Evolutionary conservation across 2,329 filamentous ascomycete genomes (phyloP).

Genomic region (Torrubiellomyces zombiae): DNA sequence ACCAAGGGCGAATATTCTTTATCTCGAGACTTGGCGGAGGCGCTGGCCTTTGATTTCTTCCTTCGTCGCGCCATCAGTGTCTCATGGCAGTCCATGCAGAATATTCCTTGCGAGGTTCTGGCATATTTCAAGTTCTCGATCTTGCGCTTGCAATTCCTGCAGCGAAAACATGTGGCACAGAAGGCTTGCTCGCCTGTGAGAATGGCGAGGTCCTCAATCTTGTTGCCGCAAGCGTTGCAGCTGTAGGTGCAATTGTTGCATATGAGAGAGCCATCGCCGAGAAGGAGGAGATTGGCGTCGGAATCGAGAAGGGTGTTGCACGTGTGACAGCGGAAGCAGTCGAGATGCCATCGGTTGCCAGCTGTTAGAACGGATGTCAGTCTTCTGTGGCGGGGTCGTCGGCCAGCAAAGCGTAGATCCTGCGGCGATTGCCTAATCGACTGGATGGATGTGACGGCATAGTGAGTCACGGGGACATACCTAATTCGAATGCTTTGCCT

Average conservation of each 20-base stretch:
- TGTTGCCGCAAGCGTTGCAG: conserved; percentile 90
- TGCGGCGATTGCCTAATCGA: too few relatives aligned
- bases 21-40: conserved; percentile 40
- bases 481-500: conserved; percentile 94
- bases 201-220: conserved; percentile 96
- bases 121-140: conserved; percentile 98
- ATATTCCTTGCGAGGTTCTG: conserved; percentile 92
- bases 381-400: conserved; percentile 5
- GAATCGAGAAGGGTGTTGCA: conserved; percentile 94
- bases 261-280: conserved; percentile 93
- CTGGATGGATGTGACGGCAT: too few relatives aligned
- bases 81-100: conserved; percentile 98
- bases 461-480: too few relatives aligned
- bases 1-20: conserved; percentile 51
- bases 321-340: conserved; percentile 96
- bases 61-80: conserved; percentile 82
- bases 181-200: conserved; percentile 96
- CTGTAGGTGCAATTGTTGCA: conserved; percentile 99
- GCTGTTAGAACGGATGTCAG: conserved; percentile 34
- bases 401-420: too few relatives aligned
- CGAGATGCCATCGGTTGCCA: conserved; percentile 94
- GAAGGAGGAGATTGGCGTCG: conserved; percentile 88
- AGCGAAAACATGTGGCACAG: conserved; percentile 92
- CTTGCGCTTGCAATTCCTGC: conserved; percentile 95
- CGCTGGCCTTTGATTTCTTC: conserved; percentile 63